Evolutionary conservation across 768 basidiomycete species (phyloP).

Genomic region (Boletales sp.): DNA sequence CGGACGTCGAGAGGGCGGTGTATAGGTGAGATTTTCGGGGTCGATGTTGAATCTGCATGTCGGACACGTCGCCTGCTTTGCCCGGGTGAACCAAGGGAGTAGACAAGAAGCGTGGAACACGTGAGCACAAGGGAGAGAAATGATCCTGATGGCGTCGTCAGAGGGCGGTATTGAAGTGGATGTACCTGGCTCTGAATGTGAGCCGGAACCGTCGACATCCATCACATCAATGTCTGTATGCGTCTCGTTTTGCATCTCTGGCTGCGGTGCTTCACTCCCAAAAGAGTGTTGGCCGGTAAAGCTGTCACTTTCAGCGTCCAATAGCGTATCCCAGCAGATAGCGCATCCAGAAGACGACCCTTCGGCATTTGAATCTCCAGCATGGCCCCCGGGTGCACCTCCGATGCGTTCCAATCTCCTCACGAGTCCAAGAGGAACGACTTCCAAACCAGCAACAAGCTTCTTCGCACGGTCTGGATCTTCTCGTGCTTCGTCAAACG

Average conservation of each 20-base stretch:
- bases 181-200: conserved; percentile 10
- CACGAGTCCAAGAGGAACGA: conserved; percentile 63
- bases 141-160: conserved; percentile 41
- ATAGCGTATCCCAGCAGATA: conserved; percentile 70
- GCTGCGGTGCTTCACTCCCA: conserved; percentile 4
- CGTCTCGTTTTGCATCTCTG: conserved; percentile 4
- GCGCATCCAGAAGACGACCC: conserved; percentile 50
- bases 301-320: conserved; percentile 43
- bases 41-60: conserved; percentile 83
- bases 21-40: conserved; percentile 66
- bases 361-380: conserved; percentile 33
- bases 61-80: conserved; percentile 77
- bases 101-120: conserved; percentile 79
- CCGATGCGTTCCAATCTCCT: conserved; percentile 55
- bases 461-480: conserved; percentile 65
- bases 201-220: conserved; percentile 17
- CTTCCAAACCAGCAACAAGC: conserved; percentile 61
- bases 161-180: conserved; percentile 1
- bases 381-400: conserved; percentile 33
- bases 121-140: conserved; percentile 76
- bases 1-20: conserved; percentile 16
- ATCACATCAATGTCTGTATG: conserved; percentile 9
- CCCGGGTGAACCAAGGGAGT: conserved; percentile 78
- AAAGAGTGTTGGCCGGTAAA: conserved; percentile 15
- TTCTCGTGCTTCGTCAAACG: conserved; percentile 41